Evolutionary conservation across 371 early-diverging fungal genomes (phyloP), one percentile per base, ranked within the genome.

Genomic region (Mortierella sp.): DNA sequence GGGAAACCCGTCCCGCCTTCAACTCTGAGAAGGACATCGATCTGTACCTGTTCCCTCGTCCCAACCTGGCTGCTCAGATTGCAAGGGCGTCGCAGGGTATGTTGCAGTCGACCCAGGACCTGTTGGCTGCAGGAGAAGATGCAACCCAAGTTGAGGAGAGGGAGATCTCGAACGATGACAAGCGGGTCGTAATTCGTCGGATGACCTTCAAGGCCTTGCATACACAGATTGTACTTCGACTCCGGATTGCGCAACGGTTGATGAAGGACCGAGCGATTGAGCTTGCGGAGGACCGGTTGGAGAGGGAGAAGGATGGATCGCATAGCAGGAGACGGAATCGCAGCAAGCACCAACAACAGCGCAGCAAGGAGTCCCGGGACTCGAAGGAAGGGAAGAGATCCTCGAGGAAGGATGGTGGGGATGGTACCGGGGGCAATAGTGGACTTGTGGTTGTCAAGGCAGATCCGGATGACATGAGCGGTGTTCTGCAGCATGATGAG

Each of bases 21-120:
- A 40, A 81, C 53, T 44, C 70, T 1, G 72, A 76, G 21, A 26
- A 44, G 37, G 74, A 73, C 9, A 59, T 77, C 21, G 77, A 76
- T 59, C 51, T 77, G 74, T 43, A 51, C 21, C 37, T 82, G 34
- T 80, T 80, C 40, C 78, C 82, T 10, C 69, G 78, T 0, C 77
- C 77, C 26, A 71, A 46, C 8, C 67, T 74, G 44, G 43, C 67
- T 64, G 24, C 37, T 10, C 67, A 64, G 53, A 43, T 48, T 16
- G 72, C 34, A 31, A 51, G 72, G 31, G 44, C 51, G 51, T 44
- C 71, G 10, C n/a, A 44, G 48, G 71, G 48, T n/a, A 71, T 43
- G 46, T 14, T 46, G 8, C 26, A 6, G n/a, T 16, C 46, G 24
- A 46, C 46, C 2, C 51, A 34, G 21, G 21, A 43, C 31, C 11